phyloP scores from a whole-genome alignment of 257 asterid species.

The Solanum pennellii region DNA sequence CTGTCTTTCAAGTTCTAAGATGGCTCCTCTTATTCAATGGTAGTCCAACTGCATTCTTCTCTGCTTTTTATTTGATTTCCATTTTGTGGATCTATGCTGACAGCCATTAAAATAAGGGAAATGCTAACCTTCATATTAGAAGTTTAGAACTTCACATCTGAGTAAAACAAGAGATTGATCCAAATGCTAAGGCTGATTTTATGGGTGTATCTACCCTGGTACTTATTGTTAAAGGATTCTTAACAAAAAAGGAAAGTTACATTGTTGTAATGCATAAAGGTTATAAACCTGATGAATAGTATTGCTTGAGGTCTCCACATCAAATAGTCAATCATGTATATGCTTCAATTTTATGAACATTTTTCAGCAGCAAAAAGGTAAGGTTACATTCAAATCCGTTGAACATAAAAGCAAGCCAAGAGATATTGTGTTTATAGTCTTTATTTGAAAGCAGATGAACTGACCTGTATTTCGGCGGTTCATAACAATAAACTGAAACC shows the following conservation, averaged over 20 bases:
- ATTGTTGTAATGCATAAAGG: not conserved
- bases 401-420: not conserved
- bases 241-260: not conserved
- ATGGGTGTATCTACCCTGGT: not conserved
- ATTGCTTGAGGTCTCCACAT: not conserved
- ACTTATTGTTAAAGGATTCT: not conserved
- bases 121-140: not conserved
- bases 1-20: not conserved
- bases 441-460: not conserved
- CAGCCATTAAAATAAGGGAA: not conserved
- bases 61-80: not conserved
- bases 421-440: not conserved
- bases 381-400: not conserved
- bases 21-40: not conserved
- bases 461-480: constrained; percentile 78
- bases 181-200: not conserved
- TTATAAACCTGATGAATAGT: not conserved
- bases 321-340: not conserved
- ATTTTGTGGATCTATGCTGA: not conserved
- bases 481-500: constrained; percentile 89
- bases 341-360: not conserved
- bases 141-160: not conserved
- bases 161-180: not conserved
- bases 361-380: not conserved
- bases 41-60: not conserved